phyloP scores from a whole-genome alignment of 2,329 filamentous ascomycete species.

The Monosporascus sp. region DNA sequence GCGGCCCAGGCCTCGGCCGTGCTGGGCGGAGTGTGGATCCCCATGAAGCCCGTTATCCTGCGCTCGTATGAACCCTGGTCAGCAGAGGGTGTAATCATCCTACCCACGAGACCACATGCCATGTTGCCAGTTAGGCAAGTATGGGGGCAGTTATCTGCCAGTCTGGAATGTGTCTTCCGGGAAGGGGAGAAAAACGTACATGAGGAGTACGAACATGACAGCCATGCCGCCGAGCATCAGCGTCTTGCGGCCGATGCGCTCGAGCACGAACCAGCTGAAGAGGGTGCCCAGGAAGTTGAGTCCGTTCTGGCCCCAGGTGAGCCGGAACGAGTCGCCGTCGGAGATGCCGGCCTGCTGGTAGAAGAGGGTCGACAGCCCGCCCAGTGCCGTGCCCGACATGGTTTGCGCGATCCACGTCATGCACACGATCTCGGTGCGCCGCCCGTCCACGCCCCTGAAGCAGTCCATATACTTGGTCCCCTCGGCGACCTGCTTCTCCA shows the following conservation, averaged over 20 bases:
- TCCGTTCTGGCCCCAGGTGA: constrained; percentile 31
- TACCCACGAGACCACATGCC: no score
- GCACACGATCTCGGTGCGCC: constrained; percentile 32
- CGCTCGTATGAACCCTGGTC: no score
- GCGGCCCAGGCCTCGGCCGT: constrained; percentile 37
- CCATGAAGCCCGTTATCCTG: constrained; percentile 28
- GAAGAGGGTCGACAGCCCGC: constrained; percentile 31
- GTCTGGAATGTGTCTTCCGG: background rate
- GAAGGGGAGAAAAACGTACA: constrained; percentile 25
- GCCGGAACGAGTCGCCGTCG: constrained; percentile 25
- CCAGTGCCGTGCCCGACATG: constrained; percentile 26
- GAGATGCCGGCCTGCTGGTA: constrained; percentile 32
- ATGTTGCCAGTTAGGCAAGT: background rate
- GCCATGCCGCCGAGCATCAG: constrained; percentile 36
- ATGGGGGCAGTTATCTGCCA: background rate
- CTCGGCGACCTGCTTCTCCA: constrained; percentile 29
- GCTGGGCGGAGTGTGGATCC: constrained; percentile 29
- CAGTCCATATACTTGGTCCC: constrained; percentile 36
- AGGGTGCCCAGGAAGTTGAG: constrained; percentile 37
- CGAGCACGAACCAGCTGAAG: constrained; percentile 35
- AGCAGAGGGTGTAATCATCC: no score
- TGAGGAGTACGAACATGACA: constrained; percentile 33
- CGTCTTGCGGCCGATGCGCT: constrained; percentile 34
- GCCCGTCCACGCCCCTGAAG: constrained; percentile 35
- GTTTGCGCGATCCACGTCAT: constrained; percentile 29